A percentile compares a stretch with the other conserved stretches of the same genome.
These are phyloP conservation scores for Clohesyomyces aquaticus DNA, from an alignment of 495 filamentous ascomycete species.

Conservation along the genomic window DNA sequence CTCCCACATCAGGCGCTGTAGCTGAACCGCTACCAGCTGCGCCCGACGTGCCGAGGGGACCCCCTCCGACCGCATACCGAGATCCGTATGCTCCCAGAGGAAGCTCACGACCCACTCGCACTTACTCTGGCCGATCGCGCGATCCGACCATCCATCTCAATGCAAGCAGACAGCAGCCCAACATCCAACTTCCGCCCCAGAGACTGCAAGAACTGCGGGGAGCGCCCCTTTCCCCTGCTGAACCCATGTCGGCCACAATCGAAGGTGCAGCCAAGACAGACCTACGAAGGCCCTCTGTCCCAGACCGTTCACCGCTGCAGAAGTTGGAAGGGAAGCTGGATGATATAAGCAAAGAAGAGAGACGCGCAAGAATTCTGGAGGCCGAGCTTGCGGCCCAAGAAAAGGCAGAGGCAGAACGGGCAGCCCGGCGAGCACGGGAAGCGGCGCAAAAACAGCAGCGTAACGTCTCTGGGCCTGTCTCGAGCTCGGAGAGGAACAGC, in stretches of 20 bases:
- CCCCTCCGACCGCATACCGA: conserved; percentile 62
- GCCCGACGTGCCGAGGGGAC: conserved; percentile 60
- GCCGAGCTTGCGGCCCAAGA: conserved; percentile 68
- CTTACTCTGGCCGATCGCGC: conserved; percentile 33
- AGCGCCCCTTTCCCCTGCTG: conserved; percentile 9
- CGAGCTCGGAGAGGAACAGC: conserved; percentile 8
- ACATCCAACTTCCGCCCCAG: conserved; percentile 23
- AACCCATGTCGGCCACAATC: conserved; percentile 18
- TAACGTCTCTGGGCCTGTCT: conserved; percentile 32
- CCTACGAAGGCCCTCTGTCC: conserved; percentile 58
- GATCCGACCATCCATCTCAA: conserved; percentile 32
- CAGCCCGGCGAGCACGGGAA: conserved; percentile 22
- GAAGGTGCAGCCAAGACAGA: conserved; percentile 5
- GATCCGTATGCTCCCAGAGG: conserved; percentile 49
- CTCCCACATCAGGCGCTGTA: conserved; percentile 17
- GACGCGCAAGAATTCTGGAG: conserved; percentile 76
- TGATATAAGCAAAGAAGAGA: conserved; percentile 91
- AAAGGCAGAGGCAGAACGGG: conserved; percentile 47
- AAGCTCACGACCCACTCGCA: conserved; percentile 26
- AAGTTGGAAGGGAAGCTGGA: conserved; percentile 84
- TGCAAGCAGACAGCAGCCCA: conserved; percentile 36
- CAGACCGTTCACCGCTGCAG: conserved; percentile 85
- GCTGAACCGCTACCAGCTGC: conserved; percentile 53
- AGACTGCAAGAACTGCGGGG: conserved; percentile 25
- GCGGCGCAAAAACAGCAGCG: conserved; percentile 32